Conservation (phyloP, 2,329 filamentous ascomycete genomes). For the Talaromyces sp. region DNA sequence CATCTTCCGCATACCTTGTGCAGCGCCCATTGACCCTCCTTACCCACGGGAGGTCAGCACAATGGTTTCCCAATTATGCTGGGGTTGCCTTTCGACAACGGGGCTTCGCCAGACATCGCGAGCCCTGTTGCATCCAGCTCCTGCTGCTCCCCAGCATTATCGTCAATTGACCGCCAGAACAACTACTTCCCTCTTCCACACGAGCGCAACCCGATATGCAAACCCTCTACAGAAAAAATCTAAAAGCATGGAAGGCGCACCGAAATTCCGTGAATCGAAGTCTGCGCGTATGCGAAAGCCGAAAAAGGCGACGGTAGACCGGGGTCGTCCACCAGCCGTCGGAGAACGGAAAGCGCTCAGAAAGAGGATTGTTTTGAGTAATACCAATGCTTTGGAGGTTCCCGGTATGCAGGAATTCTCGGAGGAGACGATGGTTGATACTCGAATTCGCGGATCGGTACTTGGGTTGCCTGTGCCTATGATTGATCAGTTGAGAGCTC, state of each 20-base stretch:
- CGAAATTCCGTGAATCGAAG: slow-evolving; percentile 39
- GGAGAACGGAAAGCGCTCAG: slow-evolving; percentile 85
- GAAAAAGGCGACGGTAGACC: slow-evolving; percentile 41
- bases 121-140: slow-evolving; percentile 35
- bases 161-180: slow-evolving; percentile 38
- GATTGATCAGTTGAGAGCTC: slow-evolving; percentile 75
- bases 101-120: slow-evolving; percentile 44
- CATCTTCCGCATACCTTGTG: slow-evolving; percentile 16
- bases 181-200: slow-evolving; percentile 48
- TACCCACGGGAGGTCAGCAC: slow-evolving; percentile 32
- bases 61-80: slow-evolving; percentile 59
- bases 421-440: slow-evolving; percentile 53
- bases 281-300: slow-evolving; percentile 42
- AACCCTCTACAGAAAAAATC: slow-evolving; percentile 51
- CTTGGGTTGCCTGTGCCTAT: slow-evolving; percentile 65
- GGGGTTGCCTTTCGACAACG: slow-evolving; percentile 52
- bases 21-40: slow-evolving; percentile 23
- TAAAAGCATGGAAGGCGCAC: slow-evolving; percentile 23
- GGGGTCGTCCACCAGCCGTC: slow-evolving; percentile 58
- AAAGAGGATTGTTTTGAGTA: slow-evolving; percentile 87
- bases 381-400: slow-evolving; percentile 85
- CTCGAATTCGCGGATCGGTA: slow-evolving; percentile 62
- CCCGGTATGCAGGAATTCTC: slow-evolving; percentile 62
- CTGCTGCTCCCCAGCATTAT: slow-evolving; percentile 26
- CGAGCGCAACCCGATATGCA: slow-evolving; percentile 39